Evolutionary conservation across 345 rosid genomes (phyloP).

Genomic region (Pugionium cornutum): DNA sequence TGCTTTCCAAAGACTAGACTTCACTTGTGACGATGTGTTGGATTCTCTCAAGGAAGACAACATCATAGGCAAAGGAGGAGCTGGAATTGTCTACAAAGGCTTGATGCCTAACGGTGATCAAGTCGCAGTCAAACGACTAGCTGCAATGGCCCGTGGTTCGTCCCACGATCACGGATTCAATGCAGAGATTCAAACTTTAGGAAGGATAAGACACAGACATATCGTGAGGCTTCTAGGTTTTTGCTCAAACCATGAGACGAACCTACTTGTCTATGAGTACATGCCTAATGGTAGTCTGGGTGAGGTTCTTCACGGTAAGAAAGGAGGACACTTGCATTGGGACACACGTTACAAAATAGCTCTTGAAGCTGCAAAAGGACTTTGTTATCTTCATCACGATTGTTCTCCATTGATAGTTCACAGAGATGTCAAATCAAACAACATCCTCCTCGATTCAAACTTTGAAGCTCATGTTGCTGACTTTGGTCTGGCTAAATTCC

Average conservation of each 20-base stretch:
- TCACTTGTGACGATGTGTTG: slow-evolving; percentile 78
- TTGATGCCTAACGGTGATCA: slow-evolving; percentile 72
- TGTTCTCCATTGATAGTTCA: slow-evolving; percentile 88
- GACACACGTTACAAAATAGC: slow-evolving; percentile 83
- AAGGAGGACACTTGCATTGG: slow-evolving; percentile 93
- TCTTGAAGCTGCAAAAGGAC: slow-evolving; percentile 83
- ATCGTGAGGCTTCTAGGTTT: slow-evolving; percentile 81
- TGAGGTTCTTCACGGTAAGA: slow-evolving; percentile 85
- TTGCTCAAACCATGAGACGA: slow-evolving; percentile 89
- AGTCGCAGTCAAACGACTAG: slow-evolving; percentile 81
- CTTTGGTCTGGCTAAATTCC: slow-evolving; percentile 88
- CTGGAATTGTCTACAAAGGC: slow-evolving; percentile 88
- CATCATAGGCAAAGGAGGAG: slow-evolving; percentile 93
- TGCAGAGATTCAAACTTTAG: slow-evolving; percentile 91
- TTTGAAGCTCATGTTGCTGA: slow-evolving; percentile 96
- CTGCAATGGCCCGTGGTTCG: slow-evolving; percentile 80
- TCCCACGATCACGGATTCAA: slow-evolving; percentile 97
- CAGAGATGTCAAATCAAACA: slow-evolving; percentile 85
- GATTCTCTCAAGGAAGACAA: slow-evolving; percentile 87
- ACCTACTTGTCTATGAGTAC: slow-evolving; percentile 83
- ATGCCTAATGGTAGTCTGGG: slow-evolving; percentile 95
- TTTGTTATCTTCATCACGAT: slow-evolving; percentile 87
- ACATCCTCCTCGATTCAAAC: slow-evolving; percentile 75
- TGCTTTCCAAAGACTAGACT: slow-evolving; percentile 94
- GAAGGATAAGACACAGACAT: slow-evolving; percentile 83